Conservation (phyloP, 2,329 filamentous ascomycete species). For the Aaosphaeria pasadenensis region DNA sequence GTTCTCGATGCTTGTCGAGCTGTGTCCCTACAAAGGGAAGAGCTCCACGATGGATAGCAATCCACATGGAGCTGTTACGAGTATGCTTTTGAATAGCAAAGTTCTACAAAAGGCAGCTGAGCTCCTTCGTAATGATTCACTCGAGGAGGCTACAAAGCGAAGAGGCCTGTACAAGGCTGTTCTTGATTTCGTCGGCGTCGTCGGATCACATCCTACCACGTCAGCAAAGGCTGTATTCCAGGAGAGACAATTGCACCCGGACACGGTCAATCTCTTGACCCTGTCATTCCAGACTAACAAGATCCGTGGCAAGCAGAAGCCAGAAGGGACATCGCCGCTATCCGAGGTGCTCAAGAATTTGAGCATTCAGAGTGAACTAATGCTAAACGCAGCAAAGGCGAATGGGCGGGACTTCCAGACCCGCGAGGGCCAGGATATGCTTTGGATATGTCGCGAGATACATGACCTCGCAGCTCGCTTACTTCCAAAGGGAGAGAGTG, state of each 20-base stretch:
- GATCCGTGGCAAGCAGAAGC: neutral
- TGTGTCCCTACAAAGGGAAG: slow-evolving; percentile 21
- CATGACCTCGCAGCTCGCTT: slow-evolving; percentile 17
- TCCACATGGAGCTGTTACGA: slow-evolving; percentile 24
- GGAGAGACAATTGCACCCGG: slow-evolving; percentile 32
- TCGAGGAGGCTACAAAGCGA: slow-evolving; percentile 36
- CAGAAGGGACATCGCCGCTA: slow-evolving; percentile 19
- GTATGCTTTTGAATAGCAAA: slow-evolving; percentile 36
- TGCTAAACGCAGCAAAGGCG: slow-evolving; percentile 14
- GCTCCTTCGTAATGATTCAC: slow-evolving; percentile 41
- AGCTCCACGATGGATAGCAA: slow-evolving; percentile 24
- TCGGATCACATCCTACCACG: slow-evolving; percentile 33
- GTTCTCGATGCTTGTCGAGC: slow-evolving; percentile 15
- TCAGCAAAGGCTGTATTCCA: slow-evolving; percentile 26
- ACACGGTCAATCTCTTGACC: slow-evolving; percentile 34
- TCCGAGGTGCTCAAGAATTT: slow-evolving; percentile 23
- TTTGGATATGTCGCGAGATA: slow-evolving; percentile 35
- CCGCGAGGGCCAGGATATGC: slow-evolving; percentile 25
- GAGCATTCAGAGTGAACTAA: slow-evolving; percentile 15
- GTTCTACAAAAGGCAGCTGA: slow-evolving; percentile 38
- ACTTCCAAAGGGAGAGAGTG: too few relatives aligned
- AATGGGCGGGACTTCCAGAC: slow-evolving; percentile 13
- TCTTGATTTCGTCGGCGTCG: slow-evolving; percentile 38
- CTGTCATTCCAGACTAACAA: slow-evolving; percentile 24
- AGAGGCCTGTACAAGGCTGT: slow-evolving; percentile 37